A percentile compares a stretch with the other conserved stretches of the same genome.
These are phyloP conservation scores for Lichina pygmaea DNA, from an alignment of 495 filamentous ascomycete species.

Conservation along the genomic window DNA sequence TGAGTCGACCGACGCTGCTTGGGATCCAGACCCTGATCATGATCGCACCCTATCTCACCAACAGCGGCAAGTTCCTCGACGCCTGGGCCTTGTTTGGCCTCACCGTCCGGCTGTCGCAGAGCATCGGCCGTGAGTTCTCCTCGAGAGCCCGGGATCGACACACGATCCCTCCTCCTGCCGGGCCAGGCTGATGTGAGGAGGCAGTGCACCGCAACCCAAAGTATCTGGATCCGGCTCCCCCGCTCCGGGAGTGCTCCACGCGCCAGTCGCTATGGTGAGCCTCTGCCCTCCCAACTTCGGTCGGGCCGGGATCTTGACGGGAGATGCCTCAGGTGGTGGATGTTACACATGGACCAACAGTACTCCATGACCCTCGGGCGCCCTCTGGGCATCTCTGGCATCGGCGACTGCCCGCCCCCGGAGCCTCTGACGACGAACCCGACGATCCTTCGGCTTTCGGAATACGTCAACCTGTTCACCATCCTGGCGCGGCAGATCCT, in stretches of 20 bases:
- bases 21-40: constrained; percentile 18
- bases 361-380: constrained; percentile 21
- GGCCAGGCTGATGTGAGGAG: neutral
- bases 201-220: constrained; percentile 18
- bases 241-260: constrained; percentile 12
- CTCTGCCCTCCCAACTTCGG: neutral
- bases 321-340: constrained; percentile 14
- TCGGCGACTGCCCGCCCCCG: constrained; percentile 18
- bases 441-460: constrained; percentile 12
- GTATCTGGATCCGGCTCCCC: constrained; percentile 16
- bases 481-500: constrained; percentile 19
- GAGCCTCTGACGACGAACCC: constrained; percentile 15
- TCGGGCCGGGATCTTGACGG: neutral
- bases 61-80: constrained; percentile 21
- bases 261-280: constrained; percentile 15
- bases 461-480: constrained; percentile 18
- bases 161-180: too few species aligned
- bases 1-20: constrained; percentile 18
- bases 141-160: neutral
- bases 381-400: constrained; percentile 18
- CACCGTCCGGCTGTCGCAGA: constrained; percentile 19
- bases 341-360: constrained; percentile 22
- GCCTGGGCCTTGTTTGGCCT: constrained; percentile 20
- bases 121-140: constrained; percentile 10
- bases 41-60: constrained; percentile 20